These are phyloP conservation scores for Piper longum DNA, from an alignment of 164 flowering plant species.

Conservation along the genomic window DNA sequence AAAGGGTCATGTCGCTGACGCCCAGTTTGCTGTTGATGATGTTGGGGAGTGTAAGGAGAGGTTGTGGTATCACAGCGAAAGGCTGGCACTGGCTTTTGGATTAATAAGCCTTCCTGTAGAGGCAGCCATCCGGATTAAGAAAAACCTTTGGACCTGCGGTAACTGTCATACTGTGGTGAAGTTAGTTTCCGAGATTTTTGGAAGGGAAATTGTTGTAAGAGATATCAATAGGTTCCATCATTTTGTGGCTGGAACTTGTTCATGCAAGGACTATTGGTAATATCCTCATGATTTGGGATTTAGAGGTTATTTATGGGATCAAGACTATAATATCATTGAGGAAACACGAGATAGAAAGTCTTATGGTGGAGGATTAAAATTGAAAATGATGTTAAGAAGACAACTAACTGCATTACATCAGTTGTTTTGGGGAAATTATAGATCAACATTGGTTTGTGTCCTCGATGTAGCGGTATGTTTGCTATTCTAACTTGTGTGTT, in stretches of 20 bases:
- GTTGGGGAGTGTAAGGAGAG: slow-evolving; percentile 16
- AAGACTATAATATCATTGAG: too few species aligned
- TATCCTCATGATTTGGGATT: not conserved
- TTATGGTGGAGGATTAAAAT: too few species aligned
- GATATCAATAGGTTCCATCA: slow-evolving; percentile 45
- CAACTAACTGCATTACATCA: too few species aligned
- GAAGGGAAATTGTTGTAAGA: slow-evolving; percentile 27
- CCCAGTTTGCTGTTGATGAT: slow-evolving; percentile 12
- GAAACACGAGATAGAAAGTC: too few species aligned
- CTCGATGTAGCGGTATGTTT: too few species aligned
- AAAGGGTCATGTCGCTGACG: slow-evolving; percentile 17
- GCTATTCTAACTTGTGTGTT: too few species aligned
- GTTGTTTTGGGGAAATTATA: too few species aligned
- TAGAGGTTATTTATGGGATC: too few species aligned
- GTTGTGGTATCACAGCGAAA: slow-evolving; percentile 18
- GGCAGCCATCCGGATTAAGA: slow-evolving; percentile 19
- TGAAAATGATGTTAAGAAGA: too few species aligned
- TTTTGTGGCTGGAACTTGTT: slow-evolving; percentile 16
- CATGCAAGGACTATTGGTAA: slow-evolving; percentile 46
- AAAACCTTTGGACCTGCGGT: slow-evolving; percentile 43
- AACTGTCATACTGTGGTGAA: slow-evolving; percentile 51
- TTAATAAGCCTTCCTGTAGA: slow-evolving; percentile 5
- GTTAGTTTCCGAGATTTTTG: slow-evolving; percentile 28
- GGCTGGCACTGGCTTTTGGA: slow-evolving; percentile 19
- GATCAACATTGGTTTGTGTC: too few species aligned